These are phyloP conservation scores for Blastocystis sp. DNA, from an alignment of 352 stramenopile genomes.

Conservation along the genomic window DNA sequence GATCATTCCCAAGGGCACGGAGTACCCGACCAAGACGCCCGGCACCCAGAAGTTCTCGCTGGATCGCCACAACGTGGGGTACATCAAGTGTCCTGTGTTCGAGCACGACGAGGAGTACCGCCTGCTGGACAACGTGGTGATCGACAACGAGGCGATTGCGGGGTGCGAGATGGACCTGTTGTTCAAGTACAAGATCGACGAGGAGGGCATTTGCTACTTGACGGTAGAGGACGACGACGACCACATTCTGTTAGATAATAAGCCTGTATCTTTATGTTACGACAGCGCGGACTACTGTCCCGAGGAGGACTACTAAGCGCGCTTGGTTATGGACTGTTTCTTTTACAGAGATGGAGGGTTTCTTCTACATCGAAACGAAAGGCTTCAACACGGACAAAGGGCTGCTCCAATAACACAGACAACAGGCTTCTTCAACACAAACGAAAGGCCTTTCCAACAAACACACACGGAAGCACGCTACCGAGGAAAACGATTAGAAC, in stretches of 20 bases:
- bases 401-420: too few species aligned
- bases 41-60: not conserved
- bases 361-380: too few species aligned
- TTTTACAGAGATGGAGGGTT: too few species aligned
- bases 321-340: too few species aligned
- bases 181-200: not conserved
- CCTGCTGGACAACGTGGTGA: not conserved
- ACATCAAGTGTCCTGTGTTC: not conserved
- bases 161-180: not conserved
- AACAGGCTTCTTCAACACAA: too few species aligned
- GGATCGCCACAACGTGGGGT: not conserved
- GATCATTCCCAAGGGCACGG: not conserved
- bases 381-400: too few species aligned
- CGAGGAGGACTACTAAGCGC: too few species aligned
- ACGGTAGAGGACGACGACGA: not conserved
- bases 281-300: too few species aligned
- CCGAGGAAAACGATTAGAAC: constrained; percentile 14
- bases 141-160: not conserved
- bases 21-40: not conserved
- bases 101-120: not conserved
- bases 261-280: not conserved
- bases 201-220: not conserved
- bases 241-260: not conserved
- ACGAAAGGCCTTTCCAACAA: not conserved
- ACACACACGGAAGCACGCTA: not conserved